phyloP scores from a whole-genome alignment of 305 asterid genomes.

The Fraxinus sp. region DNA sequence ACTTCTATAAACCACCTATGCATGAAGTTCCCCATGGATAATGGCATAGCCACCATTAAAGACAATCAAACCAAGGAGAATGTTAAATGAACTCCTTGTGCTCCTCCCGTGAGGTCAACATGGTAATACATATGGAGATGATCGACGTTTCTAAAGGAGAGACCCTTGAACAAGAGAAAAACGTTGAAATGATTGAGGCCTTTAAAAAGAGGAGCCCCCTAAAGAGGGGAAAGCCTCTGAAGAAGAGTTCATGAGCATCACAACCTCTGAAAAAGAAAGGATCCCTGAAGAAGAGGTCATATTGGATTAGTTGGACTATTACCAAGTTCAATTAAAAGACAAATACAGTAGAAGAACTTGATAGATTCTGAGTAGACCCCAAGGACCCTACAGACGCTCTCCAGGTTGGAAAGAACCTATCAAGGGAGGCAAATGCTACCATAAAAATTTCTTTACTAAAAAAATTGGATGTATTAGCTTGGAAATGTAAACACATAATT shows the following conservation, averaged over 20 bases:
- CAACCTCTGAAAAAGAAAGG: not conserved
- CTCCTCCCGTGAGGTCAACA: too few species aligned
- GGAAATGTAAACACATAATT: too few species aligned
- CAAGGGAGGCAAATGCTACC: not conserved
- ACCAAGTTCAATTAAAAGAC: not conserved
- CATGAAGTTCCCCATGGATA: too few species aligned
- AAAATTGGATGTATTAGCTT: not conserved
- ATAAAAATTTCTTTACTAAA: not conserved
- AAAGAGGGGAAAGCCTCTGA: not conserved
- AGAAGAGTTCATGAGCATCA: not conserved
- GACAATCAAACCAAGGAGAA: too few species aligned
- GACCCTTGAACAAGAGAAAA: too few species aligned
- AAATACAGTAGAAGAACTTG: not conserved
- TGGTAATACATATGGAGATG: too few species aligned
- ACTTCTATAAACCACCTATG: not conserved
- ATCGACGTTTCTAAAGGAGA: too few species aligned
- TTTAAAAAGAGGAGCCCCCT: not conserved
- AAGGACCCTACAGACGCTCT: not conserved
- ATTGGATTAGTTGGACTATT: not conserved
- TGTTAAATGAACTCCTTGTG: too few species aligned
- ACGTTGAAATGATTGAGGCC: too few species aligned
- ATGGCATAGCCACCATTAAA: too few species aligned
- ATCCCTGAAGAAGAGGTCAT: not conserved
- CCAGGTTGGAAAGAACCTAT: not conserved
- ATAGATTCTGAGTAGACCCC: not conserved